These are phyloP conservation scores for Candida glaebosa DNA, from an alignment of 805 yeast species.

Conservation along the genomic window DNA sequence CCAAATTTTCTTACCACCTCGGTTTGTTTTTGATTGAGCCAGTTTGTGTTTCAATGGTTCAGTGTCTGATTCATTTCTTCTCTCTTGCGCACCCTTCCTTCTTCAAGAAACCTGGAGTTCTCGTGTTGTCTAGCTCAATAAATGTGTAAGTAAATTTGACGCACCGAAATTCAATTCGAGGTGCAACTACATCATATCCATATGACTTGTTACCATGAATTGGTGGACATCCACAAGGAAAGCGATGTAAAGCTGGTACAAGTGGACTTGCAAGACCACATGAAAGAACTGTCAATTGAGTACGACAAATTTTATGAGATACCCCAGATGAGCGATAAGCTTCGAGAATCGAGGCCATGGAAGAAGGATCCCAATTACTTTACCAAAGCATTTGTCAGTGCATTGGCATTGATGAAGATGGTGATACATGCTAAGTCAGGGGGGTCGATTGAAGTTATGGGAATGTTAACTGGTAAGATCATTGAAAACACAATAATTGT, in stretches of 20 bases:
- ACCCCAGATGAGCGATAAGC: slow-evolving; percentile 7
- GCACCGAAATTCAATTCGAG: background rate
- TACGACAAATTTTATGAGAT: slow-evolving; percentile 4
- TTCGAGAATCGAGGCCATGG: slow-evolving; percentile 46
- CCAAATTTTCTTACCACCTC: too few relatives aligned
- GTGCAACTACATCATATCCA: background rate
- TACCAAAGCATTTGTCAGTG: slow-evolving; percentile 58
- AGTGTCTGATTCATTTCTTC: too few relatives aligned
- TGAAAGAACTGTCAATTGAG: background rate
- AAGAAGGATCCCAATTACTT: slow-evolving; percentile 56
- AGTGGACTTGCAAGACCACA: slow-evolving; percentile 1
- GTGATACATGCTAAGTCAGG: slow-evolving; percentile 77
- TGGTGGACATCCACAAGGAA: background rate
- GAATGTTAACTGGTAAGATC: slow-evolving; percentile 83
- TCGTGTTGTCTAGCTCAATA: background rate
- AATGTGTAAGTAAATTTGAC: background rate
- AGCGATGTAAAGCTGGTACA: background rate
- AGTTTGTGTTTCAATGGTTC: too few relatives aligned
- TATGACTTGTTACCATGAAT: slow-evolving; percentile 4
- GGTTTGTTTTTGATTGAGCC: too few relatives aligned
- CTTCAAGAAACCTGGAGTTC: background rate
- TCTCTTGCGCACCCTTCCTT: too few relatives aligned
- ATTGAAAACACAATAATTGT: slow-evolving; percentile 56
- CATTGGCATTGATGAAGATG: slow-evolving; percentile 73
- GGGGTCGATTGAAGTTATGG: slow-evolving; percentile 91